Conservation (phyloP, 2,329 filamentous ascomycete species). For the Mollisia scopiformis region DNA sequence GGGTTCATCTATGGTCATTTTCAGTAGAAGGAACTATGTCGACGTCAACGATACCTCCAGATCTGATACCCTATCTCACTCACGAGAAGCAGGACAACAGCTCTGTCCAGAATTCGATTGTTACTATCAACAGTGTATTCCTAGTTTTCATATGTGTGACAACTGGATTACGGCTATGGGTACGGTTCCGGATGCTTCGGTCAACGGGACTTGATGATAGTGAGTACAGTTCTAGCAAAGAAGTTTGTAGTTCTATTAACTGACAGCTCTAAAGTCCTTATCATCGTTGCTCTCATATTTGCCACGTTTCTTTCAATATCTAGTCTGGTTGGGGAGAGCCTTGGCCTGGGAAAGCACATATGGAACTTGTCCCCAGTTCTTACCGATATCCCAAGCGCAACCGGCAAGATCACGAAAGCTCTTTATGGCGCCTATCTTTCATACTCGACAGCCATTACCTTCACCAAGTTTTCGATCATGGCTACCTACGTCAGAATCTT, state of each 20-base stretch:
- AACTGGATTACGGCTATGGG: conserved; percentile 13
- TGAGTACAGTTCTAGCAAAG: not conserved
- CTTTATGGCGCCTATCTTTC: conserved; percentile 17
- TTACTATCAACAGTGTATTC: conserved; percentile 14
- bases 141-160: conserved; percentile 5
- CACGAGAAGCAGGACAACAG: conserved; percentile 4
- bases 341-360: conserved; percentile 21
- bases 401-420: conserved; percentile 10
- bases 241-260: not conserved
- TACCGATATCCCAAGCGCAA: not conserved
- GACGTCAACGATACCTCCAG: not conserved
- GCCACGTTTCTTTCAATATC: conserved; percentile 15
- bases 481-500: conserved; percentile 22
- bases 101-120: conserved; percentile 1
- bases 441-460: conserved; percentile 21
- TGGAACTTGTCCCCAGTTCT: conserved; percentile 18
- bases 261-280: conserved; percentile 7
- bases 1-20: too few species aligned
- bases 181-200: conserved; percentile 17
- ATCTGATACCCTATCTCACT: not conserved
- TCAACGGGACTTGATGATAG: conserved; percentile 16
- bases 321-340: conserved; percentile 12
- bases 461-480: conserved; percentile 22
- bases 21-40: too few species aligned
- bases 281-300: conserved; percentile 18